phyloP scores from a whole-genome alignment of 352 stramenopile genomes.

The Phytopythium boreale region DNA sequence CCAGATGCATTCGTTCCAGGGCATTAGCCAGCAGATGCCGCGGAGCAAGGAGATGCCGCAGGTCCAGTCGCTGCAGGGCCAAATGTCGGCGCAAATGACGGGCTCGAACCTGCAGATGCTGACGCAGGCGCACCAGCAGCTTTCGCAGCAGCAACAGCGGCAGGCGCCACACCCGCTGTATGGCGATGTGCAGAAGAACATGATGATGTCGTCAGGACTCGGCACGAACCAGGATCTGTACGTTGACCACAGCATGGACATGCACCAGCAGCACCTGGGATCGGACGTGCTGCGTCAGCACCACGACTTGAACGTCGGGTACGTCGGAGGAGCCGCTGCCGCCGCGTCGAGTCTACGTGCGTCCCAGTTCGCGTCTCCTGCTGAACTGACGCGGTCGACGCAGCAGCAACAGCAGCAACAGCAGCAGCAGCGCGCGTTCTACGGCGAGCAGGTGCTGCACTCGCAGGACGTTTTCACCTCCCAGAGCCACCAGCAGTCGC shows the following conservation, averaged over 20 bases:
- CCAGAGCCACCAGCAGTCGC: constrained; percentile 38
- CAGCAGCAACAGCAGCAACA: constrained; percentile 21
- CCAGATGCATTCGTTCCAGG: constrained; percentile 26
- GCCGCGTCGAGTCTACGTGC: constrained; percentile 12
- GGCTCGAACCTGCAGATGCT: constrained; percentile 40
- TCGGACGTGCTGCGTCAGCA: constrained; percentile 44
- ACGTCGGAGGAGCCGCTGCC: constrained; percentile 2
- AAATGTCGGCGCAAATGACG: constrained; percentile 30
- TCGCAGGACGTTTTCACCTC: constrained; percentile 49
- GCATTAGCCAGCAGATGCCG: constrained; percentile 22
- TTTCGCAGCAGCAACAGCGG: constrained; percentile 32
- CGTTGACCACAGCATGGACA: constrained; percentile 40
- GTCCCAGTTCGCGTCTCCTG: constrained; percentile 19
- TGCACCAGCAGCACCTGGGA: constrained; percentile 27
- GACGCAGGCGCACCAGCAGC: constrained; percentile 33
- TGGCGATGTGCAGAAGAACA: constrained; percentile 46
- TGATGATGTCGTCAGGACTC: constrained; percentile 42
- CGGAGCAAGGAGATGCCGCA: constrained; percentile 21
- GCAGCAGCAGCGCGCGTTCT: constrained; percentile 36
- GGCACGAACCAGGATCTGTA: constrained; percentile 44
- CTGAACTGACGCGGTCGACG: constrained; percentile 18
- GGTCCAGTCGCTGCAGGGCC: constrained; percentile 1
- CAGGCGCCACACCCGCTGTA: constrained; percentile 47
- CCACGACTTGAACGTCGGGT: constrained; percentile 20
- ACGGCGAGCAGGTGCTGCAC: constrained; percentile 42